phyloP scores from a whole-genome alignment of 2,329 filamentous ascomycete species.

The Cladosporium sp. region DNA sequence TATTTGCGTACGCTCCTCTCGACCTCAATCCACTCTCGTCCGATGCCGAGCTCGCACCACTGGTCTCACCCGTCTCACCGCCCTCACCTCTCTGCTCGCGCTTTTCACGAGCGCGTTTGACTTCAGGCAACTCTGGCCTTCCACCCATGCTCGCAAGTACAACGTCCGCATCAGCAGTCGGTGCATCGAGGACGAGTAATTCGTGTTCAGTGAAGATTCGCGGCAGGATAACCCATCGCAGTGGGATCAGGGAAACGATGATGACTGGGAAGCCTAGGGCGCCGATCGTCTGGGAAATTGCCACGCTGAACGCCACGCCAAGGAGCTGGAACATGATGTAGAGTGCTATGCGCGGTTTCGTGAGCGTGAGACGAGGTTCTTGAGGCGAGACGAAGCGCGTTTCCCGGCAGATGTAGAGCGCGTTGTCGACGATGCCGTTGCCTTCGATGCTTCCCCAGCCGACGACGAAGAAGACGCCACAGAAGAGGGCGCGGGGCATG shows the following conservation, averaged over 20 bases:
- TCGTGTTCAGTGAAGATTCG: slow-evolving; percentile 48
- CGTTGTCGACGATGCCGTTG: slow-evolving; percentile 51
- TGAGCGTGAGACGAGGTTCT: slow-evolving; percentile 45
- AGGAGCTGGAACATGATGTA: slow-evolving; percentile 51
- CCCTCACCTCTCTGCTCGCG: slow-evolving; percentile 16
- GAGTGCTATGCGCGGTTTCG: slow-evolving; percentile 43
- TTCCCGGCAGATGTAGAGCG: slow-evolving; percentile 48
- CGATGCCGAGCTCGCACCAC: slow-evolving; percentile 17
- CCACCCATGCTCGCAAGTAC: slow-evolving; percentile 53
- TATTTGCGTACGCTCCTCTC: slow-evolving; percentile 5
- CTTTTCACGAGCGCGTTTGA: slow-evolving; percentile 23
- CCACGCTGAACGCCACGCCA: slow-evolving; percentile 52
- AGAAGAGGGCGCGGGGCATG: slow-evolving; percentile 52
- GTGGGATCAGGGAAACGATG: slow-evolving; percentile 53
- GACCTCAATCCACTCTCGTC: slow-evolving; percentile 9
- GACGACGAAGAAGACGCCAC: slow-evolving; percentile 56
- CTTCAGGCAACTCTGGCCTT: slow-evolving; percentile 38
- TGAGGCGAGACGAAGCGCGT: slow-evolving; percentile 44
- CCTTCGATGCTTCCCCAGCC: slow-evolving; percentile 50
- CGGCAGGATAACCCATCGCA: slow-evolving; percentile 49
- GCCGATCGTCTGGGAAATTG: slow-evolving; percentile 57
- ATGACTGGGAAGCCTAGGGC: slow-evolving; percentile 58
- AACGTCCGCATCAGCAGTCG: slow-evolving; percentile 51
- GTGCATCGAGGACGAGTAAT: slow-evolving; percentile 48
- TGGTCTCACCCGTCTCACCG: slow-evolving; percentile 19